Conservation (phyloP, 2,329 filamentous ascomycete species). For the Metarhizium anisopliae region DNA sequence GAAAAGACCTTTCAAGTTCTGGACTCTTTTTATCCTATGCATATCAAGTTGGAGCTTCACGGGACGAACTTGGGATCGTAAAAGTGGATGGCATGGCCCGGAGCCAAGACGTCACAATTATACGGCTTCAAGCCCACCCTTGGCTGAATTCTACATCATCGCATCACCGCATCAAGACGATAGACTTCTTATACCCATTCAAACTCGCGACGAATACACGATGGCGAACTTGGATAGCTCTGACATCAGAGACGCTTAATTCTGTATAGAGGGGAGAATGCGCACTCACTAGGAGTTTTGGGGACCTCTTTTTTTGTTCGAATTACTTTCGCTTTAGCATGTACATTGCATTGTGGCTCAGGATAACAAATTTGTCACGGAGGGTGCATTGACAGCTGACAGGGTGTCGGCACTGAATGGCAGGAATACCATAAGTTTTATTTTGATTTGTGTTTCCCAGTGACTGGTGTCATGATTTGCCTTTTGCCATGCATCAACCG, state of each 20-base stretch:
- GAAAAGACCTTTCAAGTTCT: neutral
- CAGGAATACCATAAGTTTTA: conserved; percentile 8
- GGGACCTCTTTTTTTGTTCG: neutral
- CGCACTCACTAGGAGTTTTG: neutral
- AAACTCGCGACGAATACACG: neutral
- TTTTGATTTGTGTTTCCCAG: neutral
- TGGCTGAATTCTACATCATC: neutral
- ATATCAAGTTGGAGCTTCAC: neutral
- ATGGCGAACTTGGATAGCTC: neutral
- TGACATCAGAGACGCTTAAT: neutral
- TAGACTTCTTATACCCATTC: neutral
- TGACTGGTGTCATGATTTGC: neutral
- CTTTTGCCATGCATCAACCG: neutral
- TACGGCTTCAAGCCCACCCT: neutral
- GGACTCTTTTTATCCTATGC: neutral
- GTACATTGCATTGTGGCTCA: neutral
- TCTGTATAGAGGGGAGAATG: neutral
- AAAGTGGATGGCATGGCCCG: neutral
- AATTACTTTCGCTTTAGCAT: neutral
- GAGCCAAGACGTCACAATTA: neutral
- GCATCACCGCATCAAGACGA: neutral
- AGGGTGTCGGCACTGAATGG: conserved; percentile 6
- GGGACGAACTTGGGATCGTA: no score
- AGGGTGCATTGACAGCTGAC: neutral
- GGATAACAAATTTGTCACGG: neutral